Conservation (phyloP, 2,329 filamentous ascomycete species). For the Epichloe elymi region DNA sequence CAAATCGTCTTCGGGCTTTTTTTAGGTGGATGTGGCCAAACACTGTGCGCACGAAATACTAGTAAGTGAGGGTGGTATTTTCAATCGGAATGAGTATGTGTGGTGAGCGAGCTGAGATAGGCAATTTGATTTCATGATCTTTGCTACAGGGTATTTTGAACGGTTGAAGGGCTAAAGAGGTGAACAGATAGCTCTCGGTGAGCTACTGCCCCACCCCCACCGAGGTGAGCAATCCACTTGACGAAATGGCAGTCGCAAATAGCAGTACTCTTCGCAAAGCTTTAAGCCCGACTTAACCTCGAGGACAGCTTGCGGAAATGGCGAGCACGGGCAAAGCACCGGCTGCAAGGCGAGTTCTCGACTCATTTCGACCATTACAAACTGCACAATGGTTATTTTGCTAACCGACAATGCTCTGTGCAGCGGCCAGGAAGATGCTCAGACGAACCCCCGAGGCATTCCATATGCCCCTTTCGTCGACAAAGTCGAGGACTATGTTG, state of each 20-base stretch:
- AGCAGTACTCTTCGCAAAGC: constrained; percentile 13
- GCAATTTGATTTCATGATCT: neutral
- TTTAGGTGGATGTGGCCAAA: no score
- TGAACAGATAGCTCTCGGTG: neutral
- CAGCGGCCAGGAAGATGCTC: constrained; percentile 32
- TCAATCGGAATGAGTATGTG: no score
- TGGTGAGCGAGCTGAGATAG: no score
- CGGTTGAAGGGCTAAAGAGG: neutral
- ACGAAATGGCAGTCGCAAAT: constrained; percentile 19
- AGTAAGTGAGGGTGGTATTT: no score
- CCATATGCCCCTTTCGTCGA: constrained; percentile 77
- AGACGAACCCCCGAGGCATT: constrained; percentile 67
- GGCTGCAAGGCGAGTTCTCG: constrained; percentile 19
- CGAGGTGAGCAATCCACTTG: constrained; percentile 15
- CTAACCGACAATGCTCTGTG: neutral
- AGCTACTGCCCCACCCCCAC: constrained; percentile 10
- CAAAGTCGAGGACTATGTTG: constrained; percentile 78
- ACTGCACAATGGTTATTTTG: neutral
- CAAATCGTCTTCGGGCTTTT: no score
- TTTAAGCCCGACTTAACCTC: constrained; percentile 11
- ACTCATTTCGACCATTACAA: no score
- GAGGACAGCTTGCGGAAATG: constrained; percentile 20
- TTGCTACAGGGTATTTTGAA: neutral
- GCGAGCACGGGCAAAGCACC: constrained; percentile 27
- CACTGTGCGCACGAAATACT: no score